Conservation (phyloP, 2,329 filamentous ascomycete genomes). For the Cercospora sp. region DNA sequence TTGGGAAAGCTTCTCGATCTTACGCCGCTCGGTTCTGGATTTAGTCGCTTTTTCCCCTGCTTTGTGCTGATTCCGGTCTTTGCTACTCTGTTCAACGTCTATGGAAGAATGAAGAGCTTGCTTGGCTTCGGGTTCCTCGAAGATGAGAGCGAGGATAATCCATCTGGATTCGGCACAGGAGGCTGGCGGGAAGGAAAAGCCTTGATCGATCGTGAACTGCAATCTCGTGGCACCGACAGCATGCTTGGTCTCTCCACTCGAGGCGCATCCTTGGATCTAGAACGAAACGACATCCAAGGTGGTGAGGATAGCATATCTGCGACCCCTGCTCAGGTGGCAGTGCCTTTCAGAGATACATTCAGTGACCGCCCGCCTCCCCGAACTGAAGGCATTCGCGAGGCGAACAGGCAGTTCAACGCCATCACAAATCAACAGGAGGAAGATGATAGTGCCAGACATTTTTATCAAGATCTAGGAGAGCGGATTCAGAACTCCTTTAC, state of each 20-base stretch:
- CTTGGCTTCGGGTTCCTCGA: conserved; percentile 79
- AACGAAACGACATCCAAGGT: conserved; percentile 16
- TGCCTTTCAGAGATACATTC: conserved; percentile 7
- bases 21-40: conserved; percentile 77
- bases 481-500: conserved; percentile 92
- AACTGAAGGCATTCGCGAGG: conserved; percentile 25
- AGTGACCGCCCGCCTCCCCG: conserved; percentile 16
- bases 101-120: conserved; percentile 73
- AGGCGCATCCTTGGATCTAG: conserved; percentile 32
- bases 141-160: conserved; percentile 68
- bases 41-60: conserved; percentile 84
- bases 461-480: conserved; percentile 80
- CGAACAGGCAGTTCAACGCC: conserved; percentile 36
- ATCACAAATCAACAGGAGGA: conserved; percentile 51
- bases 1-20: conserved; percentile 80
- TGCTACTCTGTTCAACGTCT: conserved; percentile 85
- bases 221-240: conserved; percentile 41
- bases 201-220: conserved; percentile 78
- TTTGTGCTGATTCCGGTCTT: conserved; percentile 82
- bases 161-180: conserved; percentile 69
- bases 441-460: conserved; percentile 62
- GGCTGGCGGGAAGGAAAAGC: conserved; percentile 90
- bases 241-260: conserved; percentile 39
- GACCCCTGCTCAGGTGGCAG: not conserved
- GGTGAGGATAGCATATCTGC: conserved; percentile 11